Evolutionary conservation across 768 basidiomycete genomes (phyloP).

Genomic region (Xerocomus potaroensis): DNA sequence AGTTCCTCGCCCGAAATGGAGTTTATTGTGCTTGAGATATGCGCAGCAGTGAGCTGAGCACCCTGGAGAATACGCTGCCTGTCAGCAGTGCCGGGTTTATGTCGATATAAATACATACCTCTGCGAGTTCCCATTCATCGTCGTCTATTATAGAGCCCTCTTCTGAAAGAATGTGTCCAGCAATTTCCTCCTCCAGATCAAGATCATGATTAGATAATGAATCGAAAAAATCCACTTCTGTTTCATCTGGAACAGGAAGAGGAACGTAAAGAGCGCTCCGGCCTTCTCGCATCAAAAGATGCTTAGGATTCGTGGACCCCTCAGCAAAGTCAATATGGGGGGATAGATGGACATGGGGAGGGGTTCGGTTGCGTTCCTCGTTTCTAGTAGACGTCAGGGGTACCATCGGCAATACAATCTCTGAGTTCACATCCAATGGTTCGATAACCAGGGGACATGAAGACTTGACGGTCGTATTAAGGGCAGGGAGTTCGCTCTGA

Average conservation of each 20-base stretch:
- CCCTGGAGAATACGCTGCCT: constrained; percentile 1
- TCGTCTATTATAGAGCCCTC: background rate
- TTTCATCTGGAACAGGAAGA: constrained; percentile 13
- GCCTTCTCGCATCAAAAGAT: constrained; percentile 1
- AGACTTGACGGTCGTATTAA: constrained; percentile 1
- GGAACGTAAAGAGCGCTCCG: constrained; percentile 3
- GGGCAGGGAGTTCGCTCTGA: background rate
- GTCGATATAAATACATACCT: constrained; percentile 2
- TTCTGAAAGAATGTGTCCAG: background rate
- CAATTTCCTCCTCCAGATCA: background rate
- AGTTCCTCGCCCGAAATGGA: background rate
- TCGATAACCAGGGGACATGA: background rate
- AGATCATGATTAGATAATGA: background rate
- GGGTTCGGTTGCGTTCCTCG: too few species aligned
- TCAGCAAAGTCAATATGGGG: background rate
- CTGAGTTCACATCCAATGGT: background rate
- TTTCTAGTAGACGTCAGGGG: too few species aligned
- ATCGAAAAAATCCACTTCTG: constrained; percentile 18
- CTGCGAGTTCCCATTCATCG: background rate
- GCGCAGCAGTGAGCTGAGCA: background rate
- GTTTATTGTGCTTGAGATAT: background rate
- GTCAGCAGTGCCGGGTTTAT: background rate
- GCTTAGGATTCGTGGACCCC: background rate
- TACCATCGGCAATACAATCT: too few species aligned
- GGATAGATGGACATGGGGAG: background rate